These are phyloP conservation scores for Nicotiana noctiflora DNA, from an alignment of 257 asterid genomes.

Conservation along the genomic window DNA sequence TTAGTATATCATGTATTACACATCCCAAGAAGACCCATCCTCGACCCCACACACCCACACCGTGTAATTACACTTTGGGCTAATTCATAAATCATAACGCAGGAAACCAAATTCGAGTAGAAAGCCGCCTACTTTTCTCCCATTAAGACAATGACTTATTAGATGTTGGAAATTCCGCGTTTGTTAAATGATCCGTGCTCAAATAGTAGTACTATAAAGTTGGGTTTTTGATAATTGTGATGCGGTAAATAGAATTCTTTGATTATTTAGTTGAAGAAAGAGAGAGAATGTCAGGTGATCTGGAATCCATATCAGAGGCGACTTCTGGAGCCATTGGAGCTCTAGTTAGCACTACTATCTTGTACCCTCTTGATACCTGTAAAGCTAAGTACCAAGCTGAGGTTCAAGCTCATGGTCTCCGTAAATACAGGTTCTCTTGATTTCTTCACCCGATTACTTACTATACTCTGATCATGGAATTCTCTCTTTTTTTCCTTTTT, in stretches of 20 bases:
- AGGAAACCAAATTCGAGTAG: neutral
- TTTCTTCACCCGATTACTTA: neutral
- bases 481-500: neutral
- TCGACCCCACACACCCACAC: neutral
- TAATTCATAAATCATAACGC: neutral
- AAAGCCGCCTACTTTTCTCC: neutral
- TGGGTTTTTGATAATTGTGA: neutral
- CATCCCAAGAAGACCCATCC: conserved; percentile 24
- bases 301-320: conserved; percentile 37
- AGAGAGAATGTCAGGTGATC: conserved; percentile 29
- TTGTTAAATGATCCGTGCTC: neutral
- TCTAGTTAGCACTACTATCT: conserved; percentile 32
- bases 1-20: conserved; percentile 4
- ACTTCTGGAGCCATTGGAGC: conserved; percentile 42
- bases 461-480: neutral
- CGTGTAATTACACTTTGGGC: neutral
- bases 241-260: neutral
- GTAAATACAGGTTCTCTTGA: conserved; percentile 31
- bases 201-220: neutral
- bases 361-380: conserved; percentile 43
- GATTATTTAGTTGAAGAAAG: neutral
- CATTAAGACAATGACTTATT: too few relatives aligned
- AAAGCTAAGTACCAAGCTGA: conserved; percentile 44
- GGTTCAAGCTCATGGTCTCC: conserved; percentile 29
- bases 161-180: neutral